Evolutionary conservation across 1,139 yeast genomes (phyloP).

Genomic region (Candida anutae): DNA sequence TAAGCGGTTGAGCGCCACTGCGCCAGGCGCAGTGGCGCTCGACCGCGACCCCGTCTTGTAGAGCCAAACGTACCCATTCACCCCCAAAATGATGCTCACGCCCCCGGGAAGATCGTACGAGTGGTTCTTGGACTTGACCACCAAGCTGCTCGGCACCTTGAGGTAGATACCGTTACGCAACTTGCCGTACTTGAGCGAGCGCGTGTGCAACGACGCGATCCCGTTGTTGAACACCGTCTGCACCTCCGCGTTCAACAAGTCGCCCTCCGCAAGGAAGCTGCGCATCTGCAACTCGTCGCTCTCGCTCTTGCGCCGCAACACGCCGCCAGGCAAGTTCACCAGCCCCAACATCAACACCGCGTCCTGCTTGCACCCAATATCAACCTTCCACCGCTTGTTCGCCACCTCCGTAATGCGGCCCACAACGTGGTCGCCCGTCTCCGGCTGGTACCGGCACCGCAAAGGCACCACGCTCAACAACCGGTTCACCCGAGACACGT

Average conservation of each 20-base stretch:
- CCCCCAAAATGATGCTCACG: slow-evolving; percentile 84
- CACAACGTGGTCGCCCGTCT: slow-evolving; percentile 92
- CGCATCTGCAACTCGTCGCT: slow-evolving; percentile 97
- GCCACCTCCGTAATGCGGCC: slow-evolving; percentile 96
- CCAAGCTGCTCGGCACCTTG: slow-evolving; percentile 71
- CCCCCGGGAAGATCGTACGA: slow-evolving; percentile 84
- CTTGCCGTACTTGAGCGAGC: slow-evolving; percentile 92
- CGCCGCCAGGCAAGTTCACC: slow-evolving; percentile 96
- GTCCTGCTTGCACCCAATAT: slow-evolving; percentile 88
- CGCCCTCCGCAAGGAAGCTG: slow-evolving; percentile 92
- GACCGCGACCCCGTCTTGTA: slow-evolving; percentile 50
- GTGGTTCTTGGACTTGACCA: slow-evolving; percentile 81
- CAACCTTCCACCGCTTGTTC: slow-evolving; percentile 92
- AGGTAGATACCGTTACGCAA: slow-evolving; percentile 83
- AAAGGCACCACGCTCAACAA: slow-evolving; percentile 80
- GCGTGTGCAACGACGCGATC: slow-evolving; percentile 86
- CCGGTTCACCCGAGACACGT: slow-evolving; percentile 77
- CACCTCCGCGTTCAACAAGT: slow-evolving; percentile 89
- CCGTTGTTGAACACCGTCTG: slow-evolving; percentile 88
- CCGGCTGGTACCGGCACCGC: slow-evolving; percentile 83
- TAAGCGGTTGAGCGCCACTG: slow-evolving; percentile 70
- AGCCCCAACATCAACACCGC: slow-evolving; percentile 91
- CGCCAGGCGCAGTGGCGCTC: slow-evolving; percentile 37
- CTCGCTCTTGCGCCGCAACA: slow-evolving; percentile 86
- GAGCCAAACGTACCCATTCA: slow-evolving; percentile 92